phyloP scores from a whole-genome alignment of 169 alveolate genomes.

The Babesia ovata region DNA sequence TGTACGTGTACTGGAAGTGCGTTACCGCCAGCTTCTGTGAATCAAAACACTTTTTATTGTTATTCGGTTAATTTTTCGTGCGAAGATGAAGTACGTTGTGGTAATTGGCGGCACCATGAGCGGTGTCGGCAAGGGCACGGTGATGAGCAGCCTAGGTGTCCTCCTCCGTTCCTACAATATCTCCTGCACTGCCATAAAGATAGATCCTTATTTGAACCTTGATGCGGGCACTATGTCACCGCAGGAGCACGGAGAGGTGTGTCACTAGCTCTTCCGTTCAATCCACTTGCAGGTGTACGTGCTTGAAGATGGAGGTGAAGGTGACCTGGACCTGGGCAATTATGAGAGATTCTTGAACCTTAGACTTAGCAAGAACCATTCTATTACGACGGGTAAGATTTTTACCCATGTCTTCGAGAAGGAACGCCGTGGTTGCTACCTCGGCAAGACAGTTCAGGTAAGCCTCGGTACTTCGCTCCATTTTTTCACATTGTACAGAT shows the following conservation, averaged over 20 bases:
- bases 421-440: slow-evolving; percentile 93
- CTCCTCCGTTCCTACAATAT: slow-evolving; percentile 87
- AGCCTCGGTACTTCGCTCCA: not conserved
- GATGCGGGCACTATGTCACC: slow-evolving; percentile 98
- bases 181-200: slow-evolving; percentile 91
- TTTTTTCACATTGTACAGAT: slow-evolving; percentile 77
- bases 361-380: slow-evolving; percentile 85
- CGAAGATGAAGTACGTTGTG: slow-evolving; percentile 82
- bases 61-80: not conserved
- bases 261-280: slow-evolving; percentile 9
- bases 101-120: slow-evolving; percentile 95
- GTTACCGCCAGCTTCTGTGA: not conserved
- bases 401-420: slow-evolving; percentile 86
- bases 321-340: slow-evolving; percentile 97
- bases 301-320: slow-evolving; percentile 97
- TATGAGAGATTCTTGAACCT: slow-evolving; percentile 93
- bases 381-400: slow-evolving; percentile 94
- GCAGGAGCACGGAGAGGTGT: slow-evolving; percentile 96
- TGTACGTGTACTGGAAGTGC: not conserved
- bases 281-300: slow-evolving; percentile 74
- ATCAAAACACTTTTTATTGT: not conserved
- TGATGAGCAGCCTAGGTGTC: slow-evolving; percentile 91
- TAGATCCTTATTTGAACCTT: slow-evolving; percentile 94
- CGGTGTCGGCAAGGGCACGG: slow-evolving; percentile 96
- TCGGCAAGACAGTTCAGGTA: slow-evolving; percentile 96